phyloP scores from a whole-genome alignment of 2,329 filamentous ascomycete species.

The Ophiocordyceps unilateralis region DNA sequence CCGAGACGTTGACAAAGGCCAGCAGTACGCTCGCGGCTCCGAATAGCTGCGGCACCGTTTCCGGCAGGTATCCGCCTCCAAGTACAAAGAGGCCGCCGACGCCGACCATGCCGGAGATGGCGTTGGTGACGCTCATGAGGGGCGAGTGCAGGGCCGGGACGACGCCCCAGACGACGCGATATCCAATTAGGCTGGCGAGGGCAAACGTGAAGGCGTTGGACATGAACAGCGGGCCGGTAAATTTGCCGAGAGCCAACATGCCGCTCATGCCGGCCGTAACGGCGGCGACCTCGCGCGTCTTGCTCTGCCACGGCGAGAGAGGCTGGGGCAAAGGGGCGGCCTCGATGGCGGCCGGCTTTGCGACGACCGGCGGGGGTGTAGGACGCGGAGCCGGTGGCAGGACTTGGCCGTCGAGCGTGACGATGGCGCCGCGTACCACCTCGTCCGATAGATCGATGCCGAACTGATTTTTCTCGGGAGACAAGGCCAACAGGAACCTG shows the following conservation, averaged over 20 bases:
- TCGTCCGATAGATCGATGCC: slow-evolving; percentile 70
- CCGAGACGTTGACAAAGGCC: slow-evolving; percentile 76
- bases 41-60: slow-evolving; percentile 62
- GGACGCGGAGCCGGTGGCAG: slow-evolving; percentile 60
- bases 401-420: slow-evolving; percentile 61
- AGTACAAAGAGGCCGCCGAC: slow-evolving; percentile 79
- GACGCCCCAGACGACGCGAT: slow-evolving; percentile 79
- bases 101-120: slow-evolving; percentile 83
- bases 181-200: slow-evolving; percentile 70
- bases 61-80: slow-evolving; percentile 62
- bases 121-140: slow-evolving; percentile 85
- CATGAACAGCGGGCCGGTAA: slow-evolving; percentile 76
- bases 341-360: slow-evolving; percentile 25
- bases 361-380: slow-evolving; percentile 33
- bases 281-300: slow-evolving; percentile 54
- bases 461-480: slow-evolving; percentile 60
- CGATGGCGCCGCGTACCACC: slow-evolving; percentile 71
- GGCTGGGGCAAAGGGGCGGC: slow-evolving; percentile 36
- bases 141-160: slow-evolving; percentile 70
- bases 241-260: slow-evolving; percentile 59
- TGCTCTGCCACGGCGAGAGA: slow-evolving; percentile 69
- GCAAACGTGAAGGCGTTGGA: slow-evolving; percentile 72
- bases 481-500: slow-evolving; percentile 71
- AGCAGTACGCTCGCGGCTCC: slow-evolving; percentile 67
- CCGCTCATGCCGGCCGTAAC: slow-evolving; percentile 66